A percentile compares a stretch with the other conserved stretches of the same genome.
Evolutionary conservation across 2,329 filamentous ascomycete genomes (phyloP).

Genomic region (Paecilomyces variotii): DNA sequence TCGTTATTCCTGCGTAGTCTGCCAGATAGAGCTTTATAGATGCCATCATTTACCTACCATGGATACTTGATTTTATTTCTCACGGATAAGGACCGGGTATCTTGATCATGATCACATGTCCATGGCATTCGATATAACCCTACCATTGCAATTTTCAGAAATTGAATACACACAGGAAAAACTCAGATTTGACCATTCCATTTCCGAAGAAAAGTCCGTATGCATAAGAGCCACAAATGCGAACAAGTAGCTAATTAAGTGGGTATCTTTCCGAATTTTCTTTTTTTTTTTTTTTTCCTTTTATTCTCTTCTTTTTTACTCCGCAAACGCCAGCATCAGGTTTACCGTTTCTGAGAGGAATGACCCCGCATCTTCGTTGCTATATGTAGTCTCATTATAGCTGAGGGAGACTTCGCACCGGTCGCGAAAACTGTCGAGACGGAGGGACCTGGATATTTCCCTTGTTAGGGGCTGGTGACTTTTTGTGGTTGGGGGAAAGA

Average conservation of each 20-base stretch:
- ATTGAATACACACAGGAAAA: neutral
- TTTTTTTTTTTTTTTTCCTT: too few species aligned
- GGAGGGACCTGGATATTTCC: slow-evolving; percentile 1
- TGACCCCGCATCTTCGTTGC: neutral
- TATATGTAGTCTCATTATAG: slow-evolving; percentile 3
- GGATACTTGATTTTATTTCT: too few species aligned
- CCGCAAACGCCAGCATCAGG: slow-evolving; percentile 1
- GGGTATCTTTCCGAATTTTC: too few species aligned
- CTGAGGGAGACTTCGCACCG: slow-evolving; percentile 2
- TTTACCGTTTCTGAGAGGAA: slow-evolving; percentile 1
- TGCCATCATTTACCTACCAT: too few species aligned
- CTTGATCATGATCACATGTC: neutral
- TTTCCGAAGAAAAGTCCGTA: neutral
- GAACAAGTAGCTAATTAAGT: too few species aligned
- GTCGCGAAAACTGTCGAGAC: slow-evolving; percentile 3
- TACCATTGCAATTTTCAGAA: neutral
- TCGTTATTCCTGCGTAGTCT: too few species aligned
- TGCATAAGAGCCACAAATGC: too few species aligned
- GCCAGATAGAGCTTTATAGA: too few species aligned
- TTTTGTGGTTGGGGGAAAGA: neutral
- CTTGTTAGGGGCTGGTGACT: neutral
- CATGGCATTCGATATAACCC: neutral
- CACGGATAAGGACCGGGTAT: neutral
- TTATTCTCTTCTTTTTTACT: neutral
- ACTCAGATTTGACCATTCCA: neutral